phyloP scores from a whole-genome alignment of 768 basidiomycete species.

The Fomitopsis serialis region DNA sequence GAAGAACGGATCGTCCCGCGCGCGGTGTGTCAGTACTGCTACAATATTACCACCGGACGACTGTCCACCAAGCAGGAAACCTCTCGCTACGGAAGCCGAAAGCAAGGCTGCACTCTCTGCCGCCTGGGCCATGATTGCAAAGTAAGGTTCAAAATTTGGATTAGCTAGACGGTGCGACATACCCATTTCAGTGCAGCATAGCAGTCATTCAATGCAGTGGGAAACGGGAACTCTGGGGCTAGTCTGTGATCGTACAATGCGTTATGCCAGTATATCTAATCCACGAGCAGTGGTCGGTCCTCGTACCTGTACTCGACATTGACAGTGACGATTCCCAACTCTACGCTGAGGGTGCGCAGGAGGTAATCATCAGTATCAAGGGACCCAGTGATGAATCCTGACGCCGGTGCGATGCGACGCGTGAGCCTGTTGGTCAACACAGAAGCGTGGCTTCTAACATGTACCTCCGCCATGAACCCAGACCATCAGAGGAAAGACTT shows the following conservation, averaged over 20 bases:
- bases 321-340: conserved; percentile 15
- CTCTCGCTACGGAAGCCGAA: conserved; percentile 14
- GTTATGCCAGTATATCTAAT: background rate
- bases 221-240: conserved; percentile 22
- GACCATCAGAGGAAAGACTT: conserved; percentile 6
- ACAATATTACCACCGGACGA: conserved; percentile 21
- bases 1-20: conserved; percentile 23
- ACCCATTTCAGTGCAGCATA: conserved; percentile 21
- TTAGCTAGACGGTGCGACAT: background rate
- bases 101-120: conserved; percentile 7
- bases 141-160: background rate
- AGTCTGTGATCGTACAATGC: no score
- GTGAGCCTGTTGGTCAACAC: background rate
- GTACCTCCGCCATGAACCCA: conserved; percentile 13
- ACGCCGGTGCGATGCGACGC: background rate
- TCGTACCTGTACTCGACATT: conserved; percentile 14
- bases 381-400: conserved; percentile 8
- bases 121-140: conserved; percentile 4
- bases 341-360: conserved; percentile 12
- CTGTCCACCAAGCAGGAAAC: conserved; percentile 21
- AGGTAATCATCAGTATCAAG: conserved; percentile 14
- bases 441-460: background rate
- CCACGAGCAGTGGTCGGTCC: no score
- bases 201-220: conserved; percentile 16
- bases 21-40: conserved; percentile 18